These are phyloP conservation scores for Zygosaccharomyces sapae DNA, from an alignment of 1,139 yeast species.

Conservation along the genomic window DNA sequence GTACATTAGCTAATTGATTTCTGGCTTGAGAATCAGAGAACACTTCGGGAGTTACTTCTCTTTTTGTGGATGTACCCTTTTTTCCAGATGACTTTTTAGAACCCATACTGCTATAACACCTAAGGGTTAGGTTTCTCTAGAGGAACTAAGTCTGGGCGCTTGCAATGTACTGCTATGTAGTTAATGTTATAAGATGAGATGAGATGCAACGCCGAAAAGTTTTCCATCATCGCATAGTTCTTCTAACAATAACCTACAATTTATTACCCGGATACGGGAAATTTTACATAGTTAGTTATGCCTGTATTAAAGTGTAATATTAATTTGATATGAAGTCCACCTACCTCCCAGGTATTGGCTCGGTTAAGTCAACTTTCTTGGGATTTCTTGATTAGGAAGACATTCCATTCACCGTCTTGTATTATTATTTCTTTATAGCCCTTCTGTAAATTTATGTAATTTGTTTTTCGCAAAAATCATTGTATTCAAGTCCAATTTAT, in stretches of 20 bases:
- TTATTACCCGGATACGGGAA: not conserved
- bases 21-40: slow-evolving; percentile 60
- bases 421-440: no score
- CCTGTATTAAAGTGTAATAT: no score
- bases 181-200: slow-evolving; percentile 10
- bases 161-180: no score
- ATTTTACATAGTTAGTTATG: not conserved
- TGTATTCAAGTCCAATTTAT: not conserved
- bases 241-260: not conserved
- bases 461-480: not conserved
- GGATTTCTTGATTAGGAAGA: no score
- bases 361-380: no score
- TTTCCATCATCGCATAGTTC: not conserved
- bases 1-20: slow-evolving; percentile 56
- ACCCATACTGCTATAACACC: slow-evolving; percentile 16
- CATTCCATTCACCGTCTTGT: no score
- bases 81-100: slow-evolving; percentile 31
- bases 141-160: not conserved
- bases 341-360: no score
- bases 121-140: not conserved
- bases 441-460: not conserved
- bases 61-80: slow-evolving; percentile 41
- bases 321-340: no score
- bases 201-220: slow-evolving; percentile 9
- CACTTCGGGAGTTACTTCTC: slow-evolving; percentile 64